phyloP scores from a whole-genome alignment of 768 basidiomycete species.

The Phaffia tasmanica region DNA sequence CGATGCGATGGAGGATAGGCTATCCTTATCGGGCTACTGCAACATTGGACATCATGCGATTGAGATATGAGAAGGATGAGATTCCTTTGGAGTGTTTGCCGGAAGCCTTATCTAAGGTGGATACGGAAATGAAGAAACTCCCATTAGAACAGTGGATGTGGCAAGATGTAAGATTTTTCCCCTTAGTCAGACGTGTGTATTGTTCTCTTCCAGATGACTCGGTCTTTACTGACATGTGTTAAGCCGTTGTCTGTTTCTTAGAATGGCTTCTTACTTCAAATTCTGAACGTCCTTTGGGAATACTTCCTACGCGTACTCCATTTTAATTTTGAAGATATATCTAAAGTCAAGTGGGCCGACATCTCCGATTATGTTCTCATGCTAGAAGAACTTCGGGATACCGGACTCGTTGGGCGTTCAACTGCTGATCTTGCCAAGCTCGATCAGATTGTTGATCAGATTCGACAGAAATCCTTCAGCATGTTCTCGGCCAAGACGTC shows the following conservation, averaged over 20 bases:
- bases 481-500: conserved; percentile 26
- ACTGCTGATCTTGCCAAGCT: conserved; percentile 62
- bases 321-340: conserved; percentile 66
- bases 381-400: conserved; percentile 59
- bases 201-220: conserved; percentile 28
- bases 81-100: conserved; percentile 91
- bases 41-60: conserved; percentile 74
- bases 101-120: conserved; percentile 67
- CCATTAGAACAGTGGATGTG: conserved; percentile 65
- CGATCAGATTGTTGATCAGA: conserved; percentile 54
- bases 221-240: conserved; percentile 1
- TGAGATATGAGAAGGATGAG: conserved; percentile 75
- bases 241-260: conserved; percentile 1
- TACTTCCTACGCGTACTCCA: conserved; percentile 69
- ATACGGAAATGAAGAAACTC: conserved; percentile 58
- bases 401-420: conserved; percentile 59
- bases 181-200: conserved; percentile 30
- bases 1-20: conserved; percentile 76
- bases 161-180: conserved; percentile 57
- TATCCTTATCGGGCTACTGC: conserved; percentile 63
- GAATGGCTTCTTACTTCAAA: conserved; percentile 28
- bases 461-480: conserved; percentile 40
- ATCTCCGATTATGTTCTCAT: conserved; percentile 55
- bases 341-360: conserved; percentile 60
- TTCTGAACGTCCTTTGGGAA: conserved; percentile 54